Evolutionary conservation across 2,329 filamentous ascomycete genomes (phyloP), one percentile per base, ranked within the genome.

Genomic region (Hymenoscyphus fraxineus): DNA sequence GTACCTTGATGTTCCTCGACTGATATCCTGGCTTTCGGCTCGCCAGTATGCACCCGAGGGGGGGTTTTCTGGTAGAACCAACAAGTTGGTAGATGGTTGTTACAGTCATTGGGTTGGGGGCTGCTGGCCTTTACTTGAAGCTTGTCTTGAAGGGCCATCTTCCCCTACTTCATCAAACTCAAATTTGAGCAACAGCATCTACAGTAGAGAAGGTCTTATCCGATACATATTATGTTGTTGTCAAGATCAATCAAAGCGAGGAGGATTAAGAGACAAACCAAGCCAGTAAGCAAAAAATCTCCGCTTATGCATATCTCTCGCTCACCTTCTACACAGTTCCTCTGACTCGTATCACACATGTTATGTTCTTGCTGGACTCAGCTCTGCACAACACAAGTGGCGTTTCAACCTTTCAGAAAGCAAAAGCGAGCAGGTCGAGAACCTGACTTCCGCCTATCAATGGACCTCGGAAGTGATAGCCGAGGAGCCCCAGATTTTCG

Each of bases 31-130:
- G 93, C 85, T 99, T 47, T 94, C 92, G 7, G 88, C 91, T 56
- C 88, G 93, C 65, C 95, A 99, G 77, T 91, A 94, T 76, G 87
- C 88, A 38, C 95, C 94, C 3, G 95, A 98, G 77, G 93, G 93
- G 68, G 95, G 95, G 41, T 93, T 97, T 74, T 90, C 92, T 51
- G 95, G 95, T 66, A 89, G 95, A 71, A 97, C 94, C 35, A 98
- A 98, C 82, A 99, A 99, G 80, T 84, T 99, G 39, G 95, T 98
- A 39, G 95, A 99, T 77, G 95, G 94, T 57, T 99, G 95, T 79
- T 99, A 99, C 80, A 96, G 92, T 76, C 94, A 97, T 78, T 99
- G 95, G 95, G 90, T 97, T 40, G 95, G 95, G 62, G 91, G 90
- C 62, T 98, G 93, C 80, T 99, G 93, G 92, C 89, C 94, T 57